Base-by-base conservation (phyloP, 2,329 filamentous ascomycete genomes). In the Colletotrichum sp. region DNA sequence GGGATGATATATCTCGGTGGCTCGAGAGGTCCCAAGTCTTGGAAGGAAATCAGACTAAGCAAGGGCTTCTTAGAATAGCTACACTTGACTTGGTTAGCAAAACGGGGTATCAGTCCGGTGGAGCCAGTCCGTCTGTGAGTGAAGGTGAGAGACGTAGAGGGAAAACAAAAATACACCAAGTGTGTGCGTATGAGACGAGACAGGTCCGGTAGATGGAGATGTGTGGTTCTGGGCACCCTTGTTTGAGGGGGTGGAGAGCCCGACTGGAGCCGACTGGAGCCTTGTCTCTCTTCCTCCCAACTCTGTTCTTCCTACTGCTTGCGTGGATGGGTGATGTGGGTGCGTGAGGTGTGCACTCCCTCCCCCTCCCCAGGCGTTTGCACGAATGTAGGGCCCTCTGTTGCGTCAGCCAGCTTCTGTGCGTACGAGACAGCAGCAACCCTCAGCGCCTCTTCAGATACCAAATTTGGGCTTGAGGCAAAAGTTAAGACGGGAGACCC, bases 61-160 rank as follows among this genome's bases (percentile, higher is more conserved):
- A 32, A 44, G 70, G 32, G 57, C 68, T 44, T 69, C 74, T 76
- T 60, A 76, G 74, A 76, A 76, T 76, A 76, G 74, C 65, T 69
- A 69, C 70, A 60, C 57, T 52, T 24, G 57, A 65, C 39, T 39
- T 70, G 36, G 39, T 57, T 75, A 63, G 52, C 26, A 76, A 72
- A 72, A 68, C 69, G 59, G 55, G 74, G 74, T 76, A 74, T 76
- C 74, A 76, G 74, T 69, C 64, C 32, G 70, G 74, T 74, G 74
- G 74, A 44, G 74, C 62, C 64, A 21, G 16, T 44, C n/a, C 62
- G 70, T 76, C 62, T 65, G 64, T 60, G 65, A 26, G 64, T 63
- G 64, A 68, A 34, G 16, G 1, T 21, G 65, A 10, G 34, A 21
- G 49, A 30, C 55, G 24, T 18, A 32, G 30, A 18, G n/a, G 30